phyloP scores from a whole-genome alignment of 2,329 filamentous ascomycete genomes.

The Bipolaris victoriae region DNA sequence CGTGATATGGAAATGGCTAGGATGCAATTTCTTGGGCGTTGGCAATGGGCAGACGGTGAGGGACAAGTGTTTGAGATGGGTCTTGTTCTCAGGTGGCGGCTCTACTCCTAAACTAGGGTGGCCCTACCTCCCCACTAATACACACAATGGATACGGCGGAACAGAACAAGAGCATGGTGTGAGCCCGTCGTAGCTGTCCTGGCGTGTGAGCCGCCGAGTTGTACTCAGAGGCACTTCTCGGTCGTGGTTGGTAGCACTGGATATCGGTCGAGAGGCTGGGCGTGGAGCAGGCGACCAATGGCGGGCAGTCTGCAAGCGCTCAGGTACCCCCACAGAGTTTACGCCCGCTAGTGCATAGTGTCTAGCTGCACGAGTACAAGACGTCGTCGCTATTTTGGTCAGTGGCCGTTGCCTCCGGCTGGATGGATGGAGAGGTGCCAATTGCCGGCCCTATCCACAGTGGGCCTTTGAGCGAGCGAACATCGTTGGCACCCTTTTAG shows the following conservation, averaged over 20 bases:
- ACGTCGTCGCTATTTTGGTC: conserved; percentile 36
- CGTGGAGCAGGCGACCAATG: conserved; percentile 38
- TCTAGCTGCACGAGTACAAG: conserved; percentile 27
- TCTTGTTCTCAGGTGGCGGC: conserved; percentile 21
- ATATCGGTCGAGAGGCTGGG: conserved; percentile 16
- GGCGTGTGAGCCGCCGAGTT: conserved; percentile 38
- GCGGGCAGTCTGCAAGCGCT: conserved; percentile 35
- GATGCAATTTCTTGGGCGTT: conserved; percentile 20
- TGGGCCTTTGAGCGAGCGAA: conserved; percentile 7
- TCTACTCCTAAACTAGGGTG: conserved; percentile 18
- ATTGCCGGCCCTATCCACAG: conserved; percentile 23
- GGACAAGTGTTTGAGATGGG: conserved; percentile 24
- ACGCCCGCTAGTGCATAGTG: conserved; percentile 28
- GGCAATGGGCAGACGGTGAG: conserved; percentile 27
- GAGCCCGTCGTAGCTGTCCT: conserved; percentile 28
- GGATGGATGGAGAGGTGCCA: conserved; percentile 9
- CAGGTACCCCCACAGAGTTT: conserved; percentile 26
- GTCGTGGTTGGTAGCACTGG: conserved; percentile 44
- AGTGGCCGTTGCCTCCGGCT: conserved; percentile 11
- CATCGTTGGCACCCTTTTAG: conserved; percentile 19
- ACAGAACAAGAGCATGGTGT: conserved; percentile 21
- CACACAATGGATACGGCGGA: not conserved
- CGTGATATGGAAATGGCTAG: conserved; percentile 24
- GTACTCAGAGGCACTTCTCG: conserved; percentile 29
- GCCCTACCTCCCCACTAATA: not conserved